Base-by-base conservation (phyloP, 495 filamentous ascomycete genomes). In the Pseudevernia furfuracea region DNA sequence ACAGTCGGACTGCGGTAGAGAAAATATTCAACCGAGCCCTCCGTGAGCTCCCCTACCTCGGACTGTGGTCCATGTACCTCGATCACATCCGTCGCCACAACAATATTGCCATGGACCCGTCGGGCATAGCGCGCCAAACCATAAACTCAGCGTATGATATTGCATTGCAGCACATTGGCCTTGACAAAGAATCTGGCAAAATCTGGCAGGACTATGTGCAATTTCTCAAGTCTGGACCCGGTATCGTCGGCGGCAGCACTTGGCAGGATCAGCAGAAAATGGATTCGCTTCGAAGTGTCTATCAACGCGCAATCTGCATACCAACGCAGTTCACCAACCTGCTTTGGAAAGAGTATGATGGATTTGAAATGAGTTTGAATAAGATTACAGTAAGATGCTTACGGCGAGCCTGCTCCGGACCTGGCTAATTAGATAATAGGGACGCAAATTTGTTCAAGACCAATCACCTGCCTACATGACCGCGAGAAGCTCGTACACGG, bases 221-320 rank as follows among this genome's bases (percentile, higher is more conserved):
- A 60, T 97, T 98, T 68, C 81, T 97, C 71, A 89, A 89, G 68
- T 87, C 82, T 58, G 89, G 87, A 0, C 94, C 95, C 12, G 95
- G 95, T 15, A 84, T 80, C 48, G 79, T 91, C 52, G 92, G 92
- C 39, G 95, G 94, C 44, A 85, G 81, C 60, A 85, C 84, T 23
- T 98, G 94, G 94, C 91, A 97, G 72, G 94, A 97, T 71, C 87
- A 90, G 73, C 94, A 97, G 70, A 98, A 98, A 81, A 95, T 96
- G 90, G 94, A 98, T 68, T 74, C 86, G 65, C 77, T 98, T 28
- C 85, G 94, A 30, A 95, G 92, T 71, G 88, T 89, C 5, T 97
- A 96, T 72, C 93, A 96, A 69, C 86, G 85, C 38, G 93, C 94
- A 19, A 87, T 96, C 48, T 86, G 82, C 66, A 84, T 96, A 60